phyloP scores from a whole-genome alignment of 2,329 filamentous ascomycete species.

The Botrytis paeoniae region DNA sequence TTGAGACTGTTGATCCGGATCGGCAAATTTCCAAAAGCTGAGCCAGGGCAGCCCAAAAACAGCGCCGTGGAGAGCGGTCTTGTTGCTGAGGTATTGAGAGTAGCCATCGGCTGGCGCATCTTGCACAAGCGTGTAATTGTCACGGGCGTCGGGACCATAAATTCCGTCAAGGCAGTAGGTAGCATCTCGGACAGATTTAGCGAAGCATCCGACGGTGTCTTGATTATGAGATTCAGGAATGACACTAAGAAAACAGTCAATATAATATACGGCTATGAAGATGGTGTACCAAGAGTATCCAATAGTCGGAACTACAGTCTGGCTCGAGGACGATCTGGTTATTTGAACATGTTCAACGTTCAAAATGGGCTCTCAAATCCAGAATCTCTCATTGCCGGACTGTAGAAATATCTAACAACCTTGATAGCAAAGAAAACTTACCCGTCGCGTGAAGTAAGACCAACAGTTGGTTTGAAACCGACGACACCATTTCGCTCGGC shows the following conservation, averaged over 20 bases:
- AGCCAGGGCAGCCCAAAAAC: conserved; percentile 70
- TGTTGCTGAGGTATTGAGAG: conserved; percentile 40
- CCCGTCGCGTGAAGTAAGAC: conserved; percentile 62
- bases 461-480: conserved; percentile 74
- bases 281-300: not conserved
- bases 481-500: conserved; percentile 67
- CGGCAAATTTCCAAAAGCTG: conserved; percentile 64
- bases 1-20: conserved; percentile 51
- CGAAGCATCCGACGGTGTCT: conserved; percentile 67
- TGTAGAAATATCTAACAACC: conserved; percentile 31
- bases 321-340: not conserved
- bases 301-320: not conserved
- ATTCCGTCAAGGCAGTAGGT: conserved; percentile 65
- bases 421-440: conserved; percentile 20
- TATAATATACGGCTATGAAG: not conserved
- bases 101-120: conserved; percentile 55
- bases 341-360: not conserved
- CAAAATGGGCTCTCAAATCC: not conserved
- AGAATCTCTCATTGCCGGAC: conserved; percentile 43
- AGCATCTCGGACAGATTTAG: conserved; percentile 66
- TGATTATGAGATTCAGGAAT: conserved; percentile 66
- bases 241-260: conserved; percentile 44
- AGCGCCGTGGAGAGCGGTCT: conserved; percentile 54
- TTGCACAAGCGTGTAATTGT: conserved; percentile 65
- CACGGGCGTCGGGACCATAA: conserved; percentile 58